These are phyloP conservation scores for Blastobotrys arbuscula DNA, from an alignment of 1,139 yeast species.

Conservation along the genomic window DNA sequence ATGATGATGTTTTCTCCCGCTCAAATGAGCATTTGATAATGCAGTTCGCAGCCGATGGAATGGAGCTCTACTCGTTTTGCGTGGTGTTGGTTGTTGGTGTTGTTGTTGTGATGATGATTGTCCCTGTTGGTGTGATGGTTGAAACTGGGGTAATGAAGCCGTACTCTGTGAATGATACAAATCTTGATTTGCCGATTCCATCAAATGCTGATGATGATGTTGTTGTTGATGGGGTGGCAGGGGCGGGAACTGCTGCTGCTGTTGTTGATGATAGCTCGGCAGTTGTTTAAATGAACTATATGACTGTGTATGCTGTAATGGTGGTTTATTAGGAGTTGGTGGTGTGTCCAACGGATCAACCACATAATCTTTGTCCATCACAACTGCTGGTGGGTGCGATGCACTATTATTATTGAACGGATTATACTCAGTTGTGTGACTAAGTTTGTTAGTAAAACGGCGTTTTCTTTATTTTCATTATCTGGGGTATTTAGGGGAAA, in stretches of 20 bases:
- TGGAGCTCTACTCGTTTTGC: constrained; percentile 9
- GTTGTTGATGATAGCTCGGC: neutral
- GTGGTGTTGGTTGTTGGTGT: neutral
- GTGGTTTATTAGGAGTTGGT: constrained; percentile 5
- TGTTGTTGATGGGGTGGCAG: neutral
- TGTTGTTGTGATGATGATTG: neutral
- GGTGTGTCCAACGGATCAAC: constrained; percentile 9
- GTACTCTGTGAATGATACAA: neutral
- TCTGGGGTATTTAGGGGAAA: no score
- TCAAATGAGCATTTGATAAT: constrained; percentile 22
- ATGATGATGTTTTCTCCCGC: constrained; percentile 4
- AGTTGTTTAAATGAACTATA: neutral
- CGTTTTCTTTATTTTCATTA: no score
- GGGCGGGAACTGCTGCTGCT: constrained; percentile 4
- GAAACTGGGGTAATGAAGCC: neutral
- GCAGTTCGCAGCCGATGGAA: constrained; percentile 21
- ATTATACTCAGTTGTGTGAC: constrained; percentile 1
- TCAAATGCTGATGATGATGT: neutral
- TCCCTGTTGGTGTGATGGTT: neutral
- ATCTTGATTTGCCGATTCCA: neutral
- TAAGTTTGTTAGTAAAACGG: neutral
- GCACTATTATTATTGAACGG: neutral
- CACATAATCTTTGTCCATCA: constrained; percentile 10
- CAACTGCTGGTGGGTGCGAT: constrained; percentile 4
- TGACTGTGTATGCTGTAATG: neutral